phyloP scores from a whole-genome alignment of 2,329 filamentous ascomycete genomes.

The Diaporthe ampelina region DNA sequence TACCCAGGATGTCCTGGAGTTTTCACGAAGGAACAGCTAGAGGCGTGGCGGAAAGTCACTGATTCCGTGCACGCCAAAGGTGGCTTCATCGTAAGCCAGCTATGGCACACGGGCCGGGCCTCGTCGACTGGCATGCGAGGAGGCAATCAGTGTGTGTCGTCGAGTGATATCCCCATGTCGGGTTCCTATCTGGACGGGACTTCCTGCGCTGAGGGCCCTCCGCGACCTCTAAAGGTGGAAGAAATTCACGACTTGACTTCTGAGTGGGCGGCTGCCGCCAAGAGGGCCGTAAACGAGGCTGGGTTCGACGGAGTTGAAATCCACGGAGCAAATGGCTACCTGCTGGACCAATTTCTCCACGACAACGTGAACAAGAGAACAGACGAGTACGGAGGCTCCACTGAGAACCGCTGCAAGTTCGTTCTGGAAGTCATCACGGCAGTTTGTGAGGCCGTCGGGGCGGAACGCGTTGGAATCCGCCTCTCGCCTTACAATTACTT shows the following conservation, averaged over 20 bases:
- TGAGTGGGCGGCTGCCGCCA: conserved; percentile 67
- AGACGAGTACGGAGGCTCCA: conserved; percentile 66
- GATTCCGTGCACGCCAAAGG: conserved; percentile 72
- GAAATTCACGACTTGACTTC: conserved; percentile 75
- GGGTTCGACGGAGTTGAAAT: conserved; percentile 81
- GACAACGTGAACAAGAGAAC: conserved; percentile 63
- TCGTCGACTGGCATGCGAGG: conserved; percentile 41
- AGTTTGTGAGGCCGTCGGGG: conserved; percentile 58
- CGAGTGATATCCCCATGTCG: conserved; percentile 42
- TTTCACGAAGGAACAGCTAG: conserved; percentile 49
- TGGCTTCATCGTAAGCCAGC: conserved; percentile 69
- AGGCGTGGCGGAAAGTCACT: conserved; percentile 62
- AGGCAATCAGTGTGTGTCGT: conserved; percentile 35
- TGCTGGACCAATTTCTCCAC: conserved; percentile 72
- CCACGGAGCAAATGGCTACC: conserved; percentile 71
- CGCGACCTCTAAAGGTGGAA: conserved; percentile 72
- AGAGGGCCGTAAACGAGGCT: conserved; percentile 68
- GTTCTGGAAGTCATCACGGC: conserved; percentile 63
- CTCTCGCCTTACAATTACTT: conserved; percentile 65
- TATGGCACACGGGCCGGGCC: conserved; percentile 59
- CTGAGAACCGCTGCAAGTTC: conserved; percentile 67
- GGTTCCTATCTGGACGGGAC: conserved; percentile 43
- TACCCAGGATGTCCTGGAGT: conserved; percentile 50
- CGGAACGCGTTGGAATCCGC: conserved; percentile 67
- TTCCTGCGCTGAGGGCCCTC: conserved; percentile 52